These are phyloP conservation scores for Xylaria sp. DNA, from an alignment of 2,329 filamentous ascomycete species.

Conservation along the genomic window DNA sequence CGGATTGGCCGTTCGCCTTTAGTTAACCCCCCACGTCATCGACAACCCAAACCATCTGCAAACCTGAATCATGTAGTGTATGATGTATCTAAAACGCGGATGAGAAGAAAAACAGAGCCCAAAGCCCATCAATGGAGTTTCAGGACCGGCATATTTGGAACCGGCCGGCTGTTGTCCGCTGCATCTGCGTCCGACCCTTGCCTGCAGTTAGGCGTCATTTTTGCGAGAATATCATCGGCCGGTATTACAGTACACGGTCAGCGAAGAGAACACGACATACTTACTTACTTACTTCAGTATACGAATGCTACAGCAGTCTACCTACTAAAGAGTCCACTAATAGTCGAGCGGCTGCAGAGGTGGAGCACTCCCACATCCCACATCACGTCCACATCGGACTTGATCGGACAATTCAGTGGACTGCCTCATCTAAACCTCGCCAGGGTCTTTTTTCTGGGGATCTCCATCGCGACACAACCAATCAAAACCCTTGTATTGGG, in stretches of 20 bases:
- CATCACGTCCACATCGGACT: not conserved
- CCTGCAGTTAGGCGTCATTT: not conserved
- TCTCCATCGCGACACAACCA: constrained; percentile 1
- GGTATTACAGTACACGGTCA: constrained; percentile 1
- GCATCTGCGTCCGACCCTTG: not conserved
- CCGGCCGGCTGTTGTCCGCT: not conserved
- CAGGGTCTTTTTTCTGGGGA: constrained; percentile 6
- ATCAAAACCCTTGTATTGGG: constrained; percentile 3
- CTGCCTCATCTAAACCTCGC: no score
- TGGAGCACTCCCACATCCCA: constrained; percentile 9
- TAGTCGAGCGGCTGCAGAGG: not conserved
- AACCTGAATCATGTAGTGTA: not conserved
- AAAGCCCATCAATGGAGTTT: not conserved
- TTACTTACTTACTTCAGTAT: not conserved
- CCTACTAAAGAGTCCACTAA: no score
- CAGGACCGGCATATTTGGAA: not conserved
- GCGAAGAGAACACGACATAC: not conserved
- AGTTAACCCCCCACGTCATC: constrained; percentile 6
- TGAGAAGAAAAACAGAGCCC: not conserved
- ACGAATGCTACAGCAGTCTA: no score
- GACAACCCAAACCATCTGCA: not conserved
- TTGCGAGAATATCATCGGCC: constrained; percentile 7
- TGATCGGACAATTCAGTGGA: constrained; percentile 11
- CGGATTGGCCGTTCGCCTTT: not conserved
- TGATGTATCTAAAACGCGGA: no score